These are phyloP conservation scores for Cyclotella baltica DNA, from an alignment of 108 stramenopile genomes.

Conservation along the genomic window DNA sequence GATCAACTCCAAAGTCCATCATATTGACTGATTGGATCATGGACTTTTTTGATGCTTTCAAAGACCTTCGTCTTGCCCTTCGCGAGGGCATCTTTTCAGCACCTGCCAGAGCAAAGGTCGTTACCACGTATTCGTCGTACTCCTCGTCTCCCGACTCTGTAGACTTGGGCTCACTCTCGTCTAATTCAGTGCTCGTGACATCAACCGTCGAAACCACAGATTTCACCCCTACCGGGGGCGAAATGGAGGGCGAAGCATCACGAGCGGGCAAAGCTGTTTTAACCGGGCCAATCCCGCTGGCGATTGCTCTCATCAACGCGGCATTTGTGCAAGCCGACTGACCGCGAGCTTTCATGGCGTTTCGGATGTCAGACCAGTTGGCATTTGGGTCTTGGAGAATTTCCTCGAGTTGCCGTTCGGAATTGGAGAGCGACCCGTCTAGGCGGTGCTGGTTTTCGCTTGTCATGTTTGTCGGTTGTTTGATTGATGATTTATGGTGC, in stretches of 20 bases:
- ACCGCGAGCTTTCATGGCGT: conserved; percentile 21
- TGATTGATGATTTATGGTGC: too few relatives aligned
- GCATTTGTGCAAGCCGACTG: conserved; percentile 29
- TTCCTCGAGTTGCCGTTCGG: conserved; percentile 27
- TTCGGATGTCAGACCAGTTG: conserved; percentile 34
- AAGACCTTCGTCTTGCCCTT: background rate
- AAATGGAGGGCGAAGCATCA: background rate
- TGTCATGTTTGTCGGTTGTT: too few relatives aligned
- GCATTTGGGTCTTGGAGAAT: conserved; percentile 28
- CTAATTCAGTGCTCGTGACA: too few relatives aligned
- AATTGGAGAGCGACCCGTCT: too few relatives aligned
- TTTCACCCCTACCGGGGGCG: background rate
- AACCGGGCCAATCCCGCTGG: background rate
- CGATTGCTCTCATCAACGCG: conserved; percentile 25
- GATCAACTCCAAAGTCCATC: conserved; percentile 18
- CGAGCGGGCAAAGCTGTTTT: background rate
- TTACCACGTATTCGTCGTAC: too few relatives aligned
- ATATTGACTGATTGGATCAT: background rate
- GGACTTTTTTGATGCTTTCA: background rate
- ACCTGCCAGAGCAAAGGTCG: too few relatives aligned
- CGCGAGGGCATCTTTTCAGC: background rate
- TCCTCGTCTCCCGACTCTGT: too few relatives aligned
- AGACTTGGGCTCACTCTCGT: too few relatives aligned
- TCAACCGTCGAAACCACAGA: too few relatives aligned
- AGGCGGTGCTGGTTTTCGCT: too few relatives aligned